Evolutionary conservation across 202 grass and related monocot species (phyloP).

Genomic region (Carex sylvatica): DNA sequence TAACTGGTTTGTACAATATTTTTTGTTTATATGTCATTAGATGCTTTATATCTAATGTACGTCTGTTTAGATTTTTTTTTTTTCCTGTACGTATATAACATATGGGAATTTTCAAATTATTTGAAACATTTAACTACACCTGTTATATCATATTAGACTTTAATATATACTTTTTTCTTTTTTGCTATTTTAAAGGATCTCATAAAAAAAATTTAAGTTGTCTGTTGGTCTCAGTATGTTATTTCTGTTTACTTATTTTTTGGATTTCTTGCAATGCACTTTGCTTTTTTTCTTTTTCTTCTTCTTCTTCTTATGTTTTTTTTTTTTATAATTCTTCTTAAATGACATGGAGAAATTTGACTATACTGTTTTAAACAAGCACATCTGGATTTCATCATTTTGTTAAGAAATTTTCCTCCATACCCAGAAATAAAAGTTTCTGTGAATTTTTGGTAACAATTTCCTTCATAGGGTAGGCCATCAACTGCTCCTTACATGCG

Average conservation of each 20-base stretch:
- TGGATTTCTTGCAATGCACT: not conserved
- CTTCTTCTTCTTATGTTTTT: too few relatives aligned
- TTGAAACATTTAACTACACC: not conserved
- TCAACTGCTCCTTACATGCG: not conserved
- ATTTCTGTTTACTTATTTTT: not conserved
- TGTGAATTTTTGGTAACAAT: not conserved
- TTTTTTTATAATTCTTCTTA: too few relatives aligned
- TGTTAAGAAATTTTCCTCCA: not conserved
- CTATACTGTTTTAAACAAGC: not conserved
- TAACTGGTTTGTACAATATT: conserved; percentile 54
- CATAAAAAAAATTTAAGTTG: not conserved
- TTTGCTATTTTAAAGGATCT: not conserved
- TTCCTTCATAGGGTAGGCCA: not conserved
- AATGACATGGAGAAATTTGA: not conserved
- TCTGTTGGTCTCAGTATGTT: not conserved
- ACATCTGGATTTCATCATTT: not conserved
- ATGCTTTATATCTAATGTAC: not conserved
- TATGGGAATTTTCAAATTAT: not conserved
- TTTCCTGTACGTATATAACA: not conserved
- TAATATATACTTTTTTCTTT: not conserved
- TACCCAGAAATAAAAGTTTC: too few relatives aligned
- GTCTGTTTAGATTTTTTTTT: too few relatives aligned
- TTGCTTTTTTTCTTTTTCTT: too few relatives aligned
- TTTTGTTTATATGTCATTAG: not conserved
- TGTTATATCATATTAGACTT: not conserved